Percentiles rank a stretch among this genome's conserved stretches.
Conservation (phyloP, 768 basidiomycete species). For the Lyophyllum semitale region DNA sequence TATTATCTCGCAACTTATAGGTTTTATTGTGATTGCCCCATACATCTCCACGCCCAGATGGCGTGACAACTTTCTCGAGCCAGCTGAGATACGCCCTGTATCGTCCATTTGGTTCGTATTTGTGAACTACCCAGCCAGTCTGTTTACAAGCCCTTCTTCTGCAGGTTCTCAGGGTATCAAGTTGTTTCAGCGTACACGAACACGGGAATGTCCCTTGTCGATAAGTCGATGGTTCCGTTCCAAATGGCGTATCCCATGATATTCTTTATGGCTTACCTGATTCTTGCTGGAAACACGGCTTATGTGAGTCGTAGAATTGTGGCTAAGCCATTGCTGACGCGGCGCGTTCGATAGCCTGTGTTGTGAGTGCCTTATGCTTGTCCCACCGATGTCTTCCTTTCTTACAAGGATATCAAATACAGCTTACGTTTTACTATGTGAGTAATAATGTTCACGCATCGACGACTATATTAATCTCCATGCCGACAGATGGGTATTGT, state of each 20-base stretch:
- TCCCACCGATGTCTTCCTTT: neutral
- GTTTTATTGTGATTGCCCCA: conserved; percentile 78
- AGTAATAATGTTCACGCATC: conserved; percentile 25
- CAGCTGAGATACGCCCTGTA: conserved; percentile 57
- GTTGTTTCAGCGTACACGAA: conserved; percentile 87
- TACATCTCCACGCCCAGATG: conserved; percentile 73
- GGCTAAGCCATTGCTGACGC: neutral
- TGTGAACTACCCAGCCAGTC: neutral
- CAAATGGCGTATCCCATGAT: conserved; percentile 85
- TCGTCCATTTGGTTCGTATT: conserved; percentile 60
- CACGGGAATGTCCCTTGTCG: conserved; percentile 83
- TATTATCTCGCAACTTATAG: conserved; percentile 64
- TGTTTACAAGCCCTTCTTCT: neutral
- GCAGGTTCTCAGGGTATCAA: conserved; percentile 85
- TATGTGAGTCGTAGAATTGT: conserved; percentile 63
- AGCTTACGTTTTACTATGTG: conserved; percentile 86
- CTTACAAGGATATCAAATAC: neutral
- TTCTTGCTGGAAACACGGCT: conserved; percentile 91
- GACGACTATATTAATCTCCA: conserved; percentile 7
- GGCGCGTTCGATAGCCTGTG: conserved; percentile 61
- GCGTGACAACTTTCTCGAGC: conserved; percentile 59
- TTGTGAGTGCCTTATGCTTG: conserved; percentile 68
- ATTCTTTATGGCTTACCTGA: conserved; percentile 66
- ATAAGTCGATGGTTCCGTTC: conserved; percentile 91
- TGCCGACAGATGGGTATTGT: conserved; percentile 65